Evolutionary conservation across 306 rosid species (phyloP), one percentile per base, ranked within the genome.

Genomic region (Crataegus laevigata): DNA sequence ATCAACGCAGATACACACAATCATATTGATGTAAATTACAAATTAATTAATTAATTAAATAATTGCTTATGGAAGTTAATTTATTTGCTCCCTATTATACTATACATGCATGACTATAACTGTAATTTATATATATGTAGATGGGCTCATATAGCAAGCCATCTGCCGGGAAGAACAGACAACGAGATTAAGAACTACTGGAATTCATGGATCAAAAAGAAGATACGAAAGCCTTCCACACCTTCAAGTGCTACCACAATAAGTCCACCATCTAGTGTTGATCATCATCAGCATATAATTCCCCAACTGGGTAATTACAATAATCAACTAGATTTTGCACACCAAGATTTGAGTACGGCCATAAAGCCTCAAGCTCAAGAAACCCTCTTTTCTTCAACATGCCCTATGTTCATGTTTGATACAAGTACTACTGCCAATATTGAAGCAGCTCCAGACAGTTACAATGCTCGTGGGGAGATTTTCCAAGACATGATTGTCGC

Each of bases 91-190:
- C 22, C 8, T 47, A 47, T 6, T 47, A 57, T 57, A 47, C 15
- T 66, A 50, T 28, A 29, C 34, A 22, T 32, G 11, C 69, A 28
- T 9, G 21, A 25, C 6, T 24, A 14, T 47, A 29, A 47, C 52
- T 13, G 17, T 47, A 47, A 47, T 15, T 47, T 18, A 4, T 1
- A 47, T 47, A 17, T 65, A 57, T 78, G 82, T 83, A 94, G 98
- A 84, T 94, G 98, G 98, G 98, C 98, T 75, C 98, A 94, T 58
- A 94, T 94, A 72, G 98, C 98, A 64, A 94, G 97, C 76, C 97
- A 94, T 85, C 83, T 94, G 43, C 98, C 98, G 0, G 98, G 98
- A 66, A 86, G 98, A 87, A 94, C 98, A 13, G 98, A 94, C 79
- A 94, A 94, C 7, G 98, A 94, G 82, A 94, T 94, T 74, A 94